A percentile compares a stretch with the other conserved stretches of the same genome.
phyloP scores from a whole-genome alignment of 1,139 yeast species.

The Geotrichum histeridarum region DNA sequence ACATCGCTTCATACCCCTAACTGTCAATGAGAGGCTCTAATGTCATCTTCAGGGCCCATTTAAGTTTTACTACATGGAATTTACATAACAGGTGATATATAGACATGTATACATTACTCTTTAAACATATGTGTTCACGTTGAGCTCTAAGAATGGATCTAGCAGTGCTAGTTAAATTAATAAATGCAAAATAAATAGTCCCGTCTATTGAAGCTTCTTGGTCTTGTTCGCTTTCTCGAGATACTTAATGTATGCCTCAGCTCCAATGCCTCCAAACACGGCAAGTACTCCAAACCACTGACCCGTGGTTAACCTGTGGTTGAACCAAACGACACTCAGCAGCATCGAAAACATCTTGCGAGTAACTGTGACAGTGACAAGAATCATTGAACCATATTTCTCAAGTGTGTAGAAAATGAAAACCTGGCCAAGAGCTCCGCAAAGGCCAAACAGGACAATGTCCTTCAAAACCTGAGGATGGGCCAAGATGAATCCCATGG shows the following conservation, averaged over 20 bases:
- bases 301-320: slow-evolving; percentile 54
- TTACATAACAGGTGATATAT: no score
- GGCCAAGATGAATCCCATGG: slow-evolving; percentile 44
- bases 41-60: no score
- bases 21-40: no score
- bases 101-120: no score
- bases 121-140: no score
- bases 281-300: slow-evolving; percentile 78
- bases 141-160: no score
- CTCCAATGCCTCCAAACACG: slow-evolving; percentile 77
- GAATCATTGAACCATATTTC: slow-evolving; percentile 72
- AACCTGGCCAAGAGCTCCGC: slow-evolving; percentile 90
- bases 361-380: slow-evolving; percentile 92
- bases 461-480: slow-evolving; percentile 55
- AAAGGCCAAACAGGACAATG: slow-evolving; percentile 59
- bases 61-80: no score
- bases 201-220: slow-evolving; percentile 12
- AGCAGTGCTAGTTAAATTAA: no score
- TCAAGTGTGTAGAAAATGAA: slow-evolving; percentile 83
- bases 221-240: slow-evolving; percentile 20
- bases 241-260: slow-evolving; percentile 54
- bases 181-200: background rate
- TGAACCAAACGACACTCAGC: slow-evolving; percentile 77
- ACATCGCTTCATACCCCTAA: no score
- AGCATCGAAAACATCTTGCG: slow-evolving; percentile 95